Evolutionary conservation across 108 stramenopile genomes (phyloP).

Genomic region (Cyclotella sp.): DNA sequence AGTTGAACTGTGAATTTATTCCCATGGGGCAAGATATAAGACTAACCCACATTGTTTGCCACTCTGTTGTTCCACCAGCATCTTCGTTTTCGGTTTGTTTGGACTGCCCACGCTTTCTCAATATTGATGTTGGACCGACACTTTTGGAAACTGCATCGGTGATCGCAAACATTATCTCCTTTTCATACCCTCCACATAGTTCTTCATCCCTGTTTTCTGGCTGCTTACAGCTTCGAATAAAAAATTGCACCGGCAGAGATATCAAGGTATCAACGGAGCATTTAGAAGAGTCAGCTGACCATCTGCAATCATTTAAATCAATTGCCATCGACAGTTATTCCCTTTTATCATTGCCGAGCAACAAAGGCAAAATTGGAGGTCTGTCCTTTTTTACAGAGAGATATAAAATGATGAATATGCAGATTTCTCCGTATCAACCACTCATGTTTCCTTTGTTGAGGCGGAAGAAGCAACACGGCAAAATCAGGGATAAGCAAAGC

Average conservation of each 20-base stretch:
- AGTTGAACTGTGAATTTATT: no score
- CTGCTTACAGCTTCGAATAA: constrained; percentile 1
- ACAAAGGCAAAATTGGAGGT: neutral
- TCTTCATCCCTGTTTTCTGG: neutral
- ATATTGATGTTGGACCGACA: constrained; percentile 23
- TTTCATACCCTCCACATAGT: no score
- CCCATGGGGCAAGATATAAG: no score
- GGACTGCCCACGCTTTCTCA: constrained; percentile 34
- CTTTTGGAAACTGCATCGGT: constrained; percentile 23
- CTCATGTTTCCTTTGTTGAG: constrained; percentile 43
- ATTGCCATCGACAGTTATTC: constrained; percentile 8
- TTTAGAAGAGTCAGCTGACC: neutral
- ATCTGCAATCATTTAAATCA: constrained; percentile 1
- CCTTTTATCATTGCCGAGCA: constrained; percentile 12
- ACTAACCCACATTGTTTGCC: no score
- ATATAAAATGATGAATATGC: constrained; percentile 33
- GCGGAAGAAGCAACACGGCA: constrained; percentile 5
- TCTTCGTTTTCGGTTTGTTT: constrained; percentile 26
- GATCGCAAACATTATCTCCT: no score
- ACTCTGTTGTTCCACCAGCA: constrained; percentile 4
- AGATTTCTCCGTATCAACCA: constrained; percentile 32
- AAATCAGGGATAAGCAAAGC: constrained; percentile 5
- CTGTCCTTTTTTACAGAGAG: constrained; percentile 20
- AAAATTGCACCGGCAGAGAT: constrained; percentile 25
- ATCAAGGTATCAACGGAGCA: constrained; percentile 16